Percentiles rank a stretch among this genome's conserved stretches.
These are phyloP conservation scores for Salix brachista DNA, from an alignment of 345 rosid species.

Conservation along the genomic window DNA sequence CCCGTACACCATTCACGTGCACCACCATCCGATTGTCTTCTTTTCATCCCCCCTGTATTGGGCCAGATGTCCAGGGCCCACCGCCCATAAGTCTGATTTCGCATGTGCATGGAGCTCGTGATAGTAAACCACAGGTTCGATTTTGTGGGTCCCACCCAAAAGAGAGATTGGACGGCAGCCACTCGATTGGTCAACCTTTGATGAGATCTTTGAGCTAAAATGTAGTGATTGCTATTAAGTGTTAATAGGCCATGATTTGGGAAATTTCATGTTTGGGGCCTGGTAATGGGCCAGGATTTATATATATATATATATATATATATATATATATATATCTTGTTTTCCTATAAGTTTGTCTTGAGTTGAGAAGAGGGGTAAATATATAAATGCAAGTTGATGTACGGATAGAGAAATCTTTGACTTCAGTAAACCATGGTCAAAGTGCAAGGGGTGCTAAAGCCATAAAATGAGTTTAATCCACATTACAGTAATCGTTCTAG, in stretches of 20 bases:
- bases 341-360: not conserved
- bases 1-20: conserved; percentile 19
- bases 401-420: not conserved
- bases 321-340: no score
- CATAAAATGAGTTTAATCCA: no score
- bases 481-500: no score
- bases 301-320: no score
- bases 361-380: not conserved
- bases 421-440: not conserved
- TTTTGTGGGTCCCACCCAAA: conserved; percentile 9
- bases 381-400: not conserved
- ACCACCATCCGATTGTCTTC: conserved; percentile 6
- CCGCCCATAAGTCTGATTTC: conserved; percentile 12
- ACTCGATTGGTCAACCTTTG: conserved; percentile 7
- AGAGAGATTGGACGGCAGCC: not conserved
- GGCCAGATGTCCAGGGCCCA: conserved; percentile 8
- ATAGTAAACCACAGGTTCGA: not conserved
- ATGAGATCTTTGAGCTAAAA: conserved; percentile 4
- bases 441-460: no score
- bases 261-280: not conserved
- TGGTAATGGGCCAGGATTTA: no score
- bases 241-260: not conserved
- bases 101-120: conserved; percentile 22
- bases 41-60: not conserved
- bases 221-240: conserved; percentile 6